Percentiles rank a stretch among this genome's conserved stretches.
Conservation (phyloP, 768 basidiomycete species). For the Hydnum rufescens region DNA sequence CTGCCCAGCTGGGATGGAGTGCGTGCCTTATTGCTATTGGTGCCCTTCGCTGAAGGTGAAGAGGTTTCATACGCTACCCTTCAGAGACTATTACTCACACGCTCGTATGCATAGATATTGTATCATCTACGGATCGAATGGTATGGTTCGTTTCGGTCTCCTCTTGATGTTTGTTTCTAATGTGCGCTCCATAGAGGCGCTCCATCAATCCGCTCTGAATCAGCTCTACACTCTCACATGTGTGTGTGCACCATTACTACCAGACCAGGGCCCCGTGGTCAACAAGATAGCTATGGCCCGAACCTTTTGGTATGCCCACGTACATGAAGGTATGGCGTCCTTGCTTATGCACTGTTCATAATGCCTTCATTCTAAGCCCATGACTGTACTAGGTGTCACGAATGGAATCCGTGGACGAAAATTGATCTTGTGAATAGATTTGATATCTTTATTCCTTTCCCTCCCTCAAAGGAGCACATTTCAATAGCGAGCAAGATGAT, state of each 20-base stretch:
- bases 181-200: conserved; percentile 51
- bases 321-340: conserved; percentile 40
- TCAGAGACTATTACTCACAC: background rate
- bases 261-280: too few species aligned
- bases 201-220: conserved; percentile 27
- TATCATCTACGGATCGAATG: conserved; percentile 26
- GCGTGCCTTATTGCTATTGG: conserved; percentile 50
- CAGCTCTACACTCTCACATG: too few species aligned
- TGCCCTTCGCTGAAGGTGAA: conserved; percentile 69
- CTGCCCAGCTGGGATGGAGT: conserved; percentile 79
- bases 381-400: conserved; percentile 27
- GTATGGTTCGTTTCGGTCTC: conserved; percentile 61
- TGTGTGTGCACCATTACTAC: too few species aligned
- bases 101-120: conserved; percentile 22
- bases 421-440: conserved; percentile 53
- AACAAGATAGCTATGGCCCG: conserved; percentile 44
- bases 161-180: too few species aligned
- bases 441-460: conserved; percentile 26
- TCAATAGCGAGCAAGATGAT: background rate
- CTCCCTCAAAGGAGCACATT: conserved; percentile 17
- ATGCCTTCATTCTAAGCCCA: background rate
- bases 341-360: background rate
- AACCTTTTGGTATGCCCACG: conserved; percentile 77
- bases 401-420: conserved; percentile 73
- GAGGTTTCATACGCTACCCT: background rate